Base-by-base conservation (phyloP, 139 green algal species). In the Auxenochlorella protothecoides region DNA sequence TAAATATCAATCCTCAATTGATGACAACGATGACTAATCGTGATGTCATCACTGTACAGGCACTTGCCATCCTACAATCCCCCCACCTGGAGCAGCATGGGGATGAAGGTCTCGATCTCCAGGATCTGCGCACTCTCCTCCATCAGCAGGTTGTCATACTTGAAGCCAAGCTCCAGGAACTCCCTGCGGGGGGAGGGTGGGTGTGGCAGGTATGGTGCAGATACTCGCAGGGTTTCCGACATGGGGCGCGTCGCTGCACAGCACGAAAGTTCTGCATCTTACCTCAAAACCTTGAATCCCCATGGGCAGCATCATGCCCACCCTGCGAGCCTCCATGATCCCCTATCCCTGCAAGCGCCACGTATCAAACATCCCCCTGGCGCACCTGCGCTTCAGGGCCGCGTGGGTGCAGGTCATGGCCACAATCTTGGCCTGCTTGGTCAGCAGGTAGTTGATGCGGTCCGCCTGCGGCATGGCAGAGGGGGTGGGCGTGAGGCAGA, bases 391-490 rank as follows among this genome's bases (percentile, higher is more conserved):
- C 85, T 98, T 98, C 13, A 99, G 82, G 3, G 95, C 95, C 4
- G 95, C 95, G 74, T 99, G 94, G 51, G 95, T 99, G 84, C 92
- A 98, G 5, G 95, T 99, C 95, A 99, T 99, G n/a, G 95, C 95
- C 79, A 99, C 90, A 60, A 99, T 89, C 84, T 97, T 97, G 70
- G 92, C 92, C 80, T 98, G 92, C 78, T 93, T 92, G 3, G 93
- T 97, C 75, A 93, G 89, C 63, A 99, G 83, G 87, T 99, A 99
- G 81, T 97, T 96, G 53, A 96, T 85, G 6, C 95, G 82, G 81
- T 97, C 92, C 5, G 77, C 81, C 77, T 10, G 27, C 59, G 59
- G 11, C 2, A 44, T 44, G 27, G 27, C 27, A 1, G 27, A 44
- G 27, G 27, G 27, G 27, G 27, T 44, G 27, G 27, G 27, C 27